These are phyloP conservation scores for Blastocystis sp. DNA, from an alignment of 352 stramenopile genomes.

Conservation along the genomic window DNA sequence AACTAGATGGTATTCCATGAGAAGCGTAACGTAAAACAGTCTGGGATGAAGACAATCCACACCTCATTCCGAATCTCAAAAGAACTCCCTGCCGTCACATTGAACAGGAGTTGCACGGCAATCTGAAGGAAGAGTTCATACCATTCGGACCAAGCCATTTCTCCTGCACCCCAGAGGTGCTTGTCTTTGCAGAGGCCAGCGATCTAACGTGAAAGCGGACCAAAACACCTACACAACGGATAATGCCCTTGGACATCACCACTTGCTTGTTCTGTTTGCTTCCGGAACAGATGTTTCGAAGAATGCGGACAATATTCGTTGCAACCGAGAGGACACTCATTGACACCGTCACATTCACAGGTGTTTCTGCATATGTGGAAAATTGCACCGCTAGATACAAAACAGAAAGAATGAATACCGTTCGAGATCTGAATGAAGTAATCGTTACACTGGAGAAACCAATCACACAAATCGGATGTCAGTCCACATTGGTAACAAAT, in stretches of 20 bases:
- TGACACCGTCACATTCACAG: conserved; percentile 35
- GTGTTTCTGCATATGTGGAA: conserved; percentile 7
- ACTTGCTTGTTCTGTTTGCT: neutral
- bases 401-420: neutral
- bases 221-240: neutral
- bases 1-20: neutral
- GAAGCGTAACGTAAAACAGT: conserved; percentile 3
- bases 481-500: neutral
- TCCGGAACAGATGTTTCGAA: conserved; percentile 29
- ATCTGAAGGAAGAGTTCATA: conserved; percentile 38
- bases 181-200: neutral
- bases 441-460: conserved; percentile 12
- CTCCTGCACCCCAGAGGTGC: conserved; percentile 30
- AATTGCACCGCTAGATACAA: neutral
- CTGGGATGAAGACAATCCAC: neutral
- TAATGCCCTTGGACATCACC: neutral
- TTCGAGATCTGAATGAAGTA: conserved; percentile 24
- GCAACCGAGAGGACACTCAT: conserved; percentile 27
- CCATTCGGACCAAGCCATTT: conserved; percentile 31
- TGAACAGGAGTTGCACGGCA: conserved; percentile 27
- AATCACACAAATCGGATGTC: conserved; percentile 22
- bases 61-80: neutral
- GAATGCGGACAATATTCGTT: neutral
- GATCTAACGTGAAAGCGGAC: conserved; percentile 1
- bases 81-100: neutral